A percentile compares a stretch with the other conserved stretches of the same genome.
Conservation (phyloP, 768 basidiomycete genomes). For the Austroboletus festivus region DNA sequence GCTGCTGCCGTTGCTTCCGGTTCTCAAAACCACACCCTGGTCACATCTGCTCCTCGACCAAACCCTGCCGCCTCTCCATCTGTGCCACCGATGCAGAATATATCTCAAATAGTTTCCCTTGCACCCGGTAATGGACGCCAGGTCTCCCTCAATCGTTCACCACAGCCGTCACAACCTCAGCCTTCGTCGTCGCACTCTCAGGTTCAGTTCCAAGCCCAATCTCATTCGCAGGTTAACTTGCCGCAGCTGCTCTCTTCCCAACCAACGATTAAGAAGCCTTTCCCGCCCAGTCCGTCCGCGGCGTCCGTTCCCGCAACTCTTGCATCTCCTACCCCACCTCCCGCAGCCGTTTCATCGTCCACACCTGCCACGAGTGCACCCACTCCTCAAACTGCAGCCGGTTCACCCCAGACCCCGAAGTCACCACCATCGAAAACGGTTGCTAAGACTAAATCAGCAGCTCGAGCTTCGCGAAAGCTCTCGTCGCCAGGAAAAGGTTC, state of each 20-base stretch:
- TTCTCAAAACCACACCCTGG: slow-evolving; percentile 4
- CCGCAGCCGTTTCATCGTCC: slow-evolving; percentile 39
- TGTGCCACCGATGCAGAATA: slow-evolving; percentile 19
- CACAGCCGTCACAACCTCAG: slow-evolving; percentile 10
- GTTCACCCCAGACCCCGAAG: slow-evolving; percentile 66
- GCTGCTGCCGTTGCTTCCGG: slow-evolving; percentile 3
- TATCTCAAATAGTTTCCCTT: slow-evolving; percentile 19
- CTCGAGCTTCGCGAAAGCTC: slow-evolving; percentile 26
- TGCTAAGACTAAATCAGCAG: slow-evolving; percentile 43
- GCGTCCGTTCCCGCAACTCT: slow-evolving; percentile 10
- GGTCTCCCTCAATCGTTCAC: slow-evolving; percentile 28
- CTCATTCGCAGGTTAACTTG: slow-evolving; percentile 10
- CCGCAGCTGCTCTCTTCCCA: slow-evolving; percentile 6
- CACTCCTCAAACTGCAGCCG: slow-evolving; percentile 39
- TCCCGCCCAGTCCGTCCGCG: slow-evolving; percentile 21
- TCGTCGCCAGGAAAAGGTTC: slow-evolving; percentile 32
- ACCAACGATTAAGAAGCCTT: slow-evolving; percentile 17
- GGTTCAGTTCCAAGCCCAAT: background rate
- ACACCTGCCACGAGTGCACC: slow-evolving; percentile 50
- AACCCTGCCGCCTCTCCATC: slow-evolving; percentile 7
- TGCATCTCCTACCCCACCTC: slow-evolving; percentile 43
- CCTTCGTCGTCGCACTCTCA: slow-evolving; percentile 12
- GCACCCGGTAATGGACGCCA: slow-evolving; percentile 27
- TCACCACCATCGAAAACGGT: slow-evolving; percentile 61
- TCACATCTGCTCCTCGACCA: slow-evolving; percentile 2